Evolutionary conservation across 345 rosid genomes (phyloP), one percentile per base, ranked within the genome.

Genomic region (Camelina laxa): DNA sequence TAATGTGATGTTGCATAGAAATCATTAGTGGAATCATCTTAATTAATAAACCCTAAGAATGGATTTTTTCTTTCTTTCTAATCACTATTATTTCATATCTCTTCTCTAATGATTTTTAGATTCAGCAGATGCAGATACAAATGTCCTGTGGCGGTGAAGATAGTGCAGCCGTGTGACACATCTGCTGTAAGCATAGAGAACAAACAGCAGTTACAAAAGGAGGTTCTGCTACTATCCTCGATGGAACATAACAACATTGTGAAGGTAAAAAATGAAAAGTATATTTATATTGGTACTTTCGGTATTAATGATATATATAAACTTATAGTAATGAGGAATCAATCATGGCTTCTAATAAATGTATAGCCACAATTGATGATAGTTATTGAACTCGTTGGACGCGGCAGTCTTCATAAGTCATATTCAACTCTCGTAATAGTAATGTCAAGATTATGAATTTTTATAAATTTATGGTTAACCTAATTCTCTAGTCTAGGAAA

Each of bases 301-400:
- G 21, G 44, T 36, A 24, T 24, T 24, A 24, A 3, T 24, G 4
- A 3, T 24, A 24, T n/a, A n/a, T n/a, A n/a, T 24, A 0, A 24
- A 24, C 30, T 24, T 24, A 24, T 24, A 24, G 30, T 24, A 24
- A 24, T 24, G 30, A 24, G 30, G 30, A 24, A 24, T 24, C 30
- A 24, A 24, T 24, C 27, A 24, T 24, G 27, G 4, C 2, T 24
- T 24, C 3, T 24, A 24, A 24, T 24, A 24, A 24, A 22, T 22
- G n/a, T n/a, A n/a, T n/a, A 85, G 55, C 96, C 93, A 9, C 7
- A 77, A 0, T 56, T 90, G 92, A 76, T 83, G 69, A 78, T 90
- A 47, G 68, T 88, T 30, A 88, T 90, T 0, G 96, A 90, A 77
- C 78, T 84, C 30, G 60, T 90, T 79, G 39, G 51, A 73, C 90